phyloP scores from a whole-genome alignment of 192 early-diverging fungal species.

The Bifiguratus adelaidae region DNA sequence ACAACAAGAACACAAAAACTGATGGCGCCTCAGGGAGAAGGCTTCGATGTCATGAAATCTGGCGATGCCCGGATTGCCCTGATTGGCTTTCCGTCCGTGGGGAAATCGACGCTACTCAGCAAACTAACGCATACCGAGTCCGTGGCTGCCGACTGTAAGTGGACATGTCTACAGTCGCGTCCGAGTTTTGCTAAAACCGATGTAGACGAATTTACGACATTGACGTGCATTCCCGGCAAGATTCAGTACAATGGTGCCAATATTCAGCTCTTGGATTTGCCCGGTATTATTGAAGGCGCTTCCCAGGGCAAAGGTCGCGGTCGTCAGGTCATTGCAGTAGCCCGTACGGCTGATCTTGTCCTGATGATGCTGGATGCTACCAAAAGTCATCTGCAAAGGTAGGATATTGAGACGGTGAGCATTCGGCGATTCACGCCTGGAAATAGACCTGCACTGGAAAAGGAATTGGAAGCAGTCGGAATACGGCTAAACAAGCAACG shows the following conservation, averaged over 20 bases:
- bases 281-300: constrained; percentile 98
- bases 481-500: constrained; percentile 79
- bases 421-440: not conserved
- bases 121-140: constrained; percentile 89
- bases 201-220: constrained; percentile 88
- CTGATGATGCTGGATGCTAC: constrained; percentile 99
- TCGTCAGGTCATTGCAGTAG: constrained; percentile 94
- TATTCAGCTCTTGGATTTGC: constrained; percentile 97
- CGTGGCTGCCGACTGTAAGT: constrained; percentile 68
- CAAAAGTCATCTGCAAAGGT: constrained; percentile 74
- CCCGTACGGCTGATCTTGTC: constrained; percentile 91
- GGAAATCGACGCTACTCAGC: constrained; percentile 93
- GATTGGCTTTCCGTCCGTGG: constrained; percentile 98
- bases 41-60: constrained; percentile 96
- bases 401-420: constrained; percentile 1
- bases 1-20: constrained; percentile 13
- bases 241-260: constrained; percentile 91
- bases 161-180: not conserved
- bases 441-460: constrained; percentile 64
- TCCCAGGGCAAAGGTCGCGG: constrained; percentile 97
- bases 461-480: constrained; percentile 92
- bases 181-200: not conserved
- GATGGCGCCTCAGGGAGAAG: constrained; percentile 59
- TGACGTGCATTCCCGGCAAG: constrained; percentile 92
- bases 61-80: constrained; percentile 94